phyloP scores from a whole-genome alignment of 257 asterid genomes.

The Fraxinus anomala region DNA sequence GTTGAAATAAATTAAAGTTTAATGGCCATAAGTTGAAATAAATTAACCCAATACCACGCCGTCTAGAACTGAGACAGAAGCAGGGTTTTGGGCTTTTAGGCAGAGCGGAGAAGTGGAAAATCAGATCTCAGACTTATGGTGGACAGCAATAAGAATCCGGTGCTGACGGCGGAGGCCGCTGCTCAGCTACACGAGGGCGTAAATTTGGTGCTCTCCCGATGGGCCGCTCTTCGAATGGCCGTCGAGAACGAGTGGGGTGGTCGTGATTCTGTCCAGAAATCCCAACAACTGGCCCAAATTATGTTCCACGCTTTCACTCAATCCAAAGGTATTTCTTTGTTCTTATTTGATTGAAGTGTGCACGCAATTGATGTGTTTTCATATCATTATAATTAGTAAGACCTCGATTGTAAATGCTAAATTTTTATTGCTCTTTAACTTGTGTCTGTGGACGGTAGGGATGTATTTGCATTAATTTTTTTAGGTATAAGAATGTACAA shows the following conservation, averaged over 20 bases:
- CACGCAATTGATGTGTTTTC: too few relatives aligned
- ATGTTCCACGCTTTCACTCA: slow-evolving; percentile 48
- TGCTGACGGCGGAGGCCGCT: slow-evolving; percentile 61
- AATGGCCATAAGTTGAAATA: too few relatives aligned
- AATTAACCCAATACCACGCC: too few relatives aligned
- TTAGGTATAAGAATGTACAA: background rate
- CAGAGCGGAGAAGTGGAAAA: background rate
- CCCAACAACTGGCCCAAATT: slow-evolving; percentile 41
- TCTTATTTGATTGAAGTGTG: background rate
- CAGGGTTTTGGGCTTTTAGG: background rate
- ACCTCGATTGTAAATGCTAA: background rate
- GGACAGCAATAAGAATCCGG: slow-evolving; percentile 28
- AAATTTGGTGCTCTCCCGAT: slow-evolving; percentile 40
- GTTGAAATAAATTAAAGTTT: too few relatives aligned
- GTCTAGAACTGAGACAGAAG: background rate
- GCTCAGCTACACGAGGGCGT: slow-evolving; percentile 59
- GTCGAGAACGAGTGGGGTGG: slow-evolving; percentile 78
- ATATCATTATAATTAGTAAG: background rate
- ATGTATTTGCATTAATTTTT: background rate
- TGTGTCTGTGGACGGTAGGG: background rate
- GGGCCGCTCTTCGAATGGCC: slow-evolving; percentile 39
- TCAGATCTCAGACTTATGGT: background rate
- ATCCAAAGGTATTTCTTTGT: slow-evolving; percentile 49
- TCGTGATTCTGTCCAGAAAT: slow-evolving; percentile 47
- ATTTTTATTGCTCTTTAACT: background rate